Conservation (phyloP, 2,329 filamentous ascomycete species). For the Cytospora piceae region DNA sequence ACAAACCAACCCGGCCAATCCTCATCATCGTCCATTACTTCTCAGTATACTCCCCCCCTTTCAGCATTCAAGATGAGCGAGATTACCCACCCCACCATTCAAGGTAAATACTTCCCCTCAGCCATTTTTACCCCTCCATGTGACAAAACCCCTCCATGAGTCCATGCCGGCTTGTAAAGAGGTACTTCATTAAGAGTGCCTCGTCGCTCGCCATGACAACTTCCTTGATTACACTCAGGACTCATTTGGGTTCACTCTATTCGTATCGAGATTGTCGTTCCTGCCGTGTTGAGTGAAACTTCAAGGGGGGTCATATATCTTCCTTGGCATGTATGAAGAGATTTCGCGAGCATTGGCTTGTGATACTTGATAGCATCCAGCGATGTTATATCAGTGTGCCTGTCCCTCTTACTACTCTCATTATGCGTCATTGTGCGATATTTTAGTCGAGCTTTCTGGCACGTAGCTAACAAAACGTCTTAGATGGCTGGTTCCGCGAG, state of each 20-base stretch:
- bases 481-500: conserved; percentile 99
- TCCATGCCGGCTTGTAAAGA: not conserved
- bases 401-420: not conserved
- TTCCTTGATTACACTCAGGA: not conserved
- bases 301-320: not conserved
- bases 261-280: not conserved
- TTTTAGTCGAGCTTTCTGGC: not conserved
- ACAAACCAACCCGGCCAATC: not conserved
- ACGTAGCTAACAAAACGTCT: conserved; percentile 19
- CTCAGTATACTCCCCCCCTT: not conserved
- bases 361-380: not conserved
- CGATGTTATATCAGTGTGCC: conserved; percentile 1
- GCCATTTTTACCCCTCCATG: conserved; percentile 34
- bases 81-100: conserved; percentile 61
- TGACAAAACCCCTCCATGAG: conserved; percentile 27
- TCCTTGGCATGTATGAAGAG: not conserved
- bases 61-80: conserved; percentile 48
- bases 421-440: not conserved
- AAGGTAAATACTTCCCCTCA: conserved; percentile 49
- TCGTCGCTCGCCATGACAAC: not conserved
- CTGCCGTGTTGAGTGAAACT: not conserved
- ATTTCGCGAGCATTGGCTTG: not conserved
- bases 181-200: not conserved
- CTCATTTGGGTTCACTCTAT: not conserved
- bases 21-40: not conserved